Base-by-base conservation (phyloP, 1,284 basidiomycete genomes). In the Ceratobasidium sp. region DNA sequence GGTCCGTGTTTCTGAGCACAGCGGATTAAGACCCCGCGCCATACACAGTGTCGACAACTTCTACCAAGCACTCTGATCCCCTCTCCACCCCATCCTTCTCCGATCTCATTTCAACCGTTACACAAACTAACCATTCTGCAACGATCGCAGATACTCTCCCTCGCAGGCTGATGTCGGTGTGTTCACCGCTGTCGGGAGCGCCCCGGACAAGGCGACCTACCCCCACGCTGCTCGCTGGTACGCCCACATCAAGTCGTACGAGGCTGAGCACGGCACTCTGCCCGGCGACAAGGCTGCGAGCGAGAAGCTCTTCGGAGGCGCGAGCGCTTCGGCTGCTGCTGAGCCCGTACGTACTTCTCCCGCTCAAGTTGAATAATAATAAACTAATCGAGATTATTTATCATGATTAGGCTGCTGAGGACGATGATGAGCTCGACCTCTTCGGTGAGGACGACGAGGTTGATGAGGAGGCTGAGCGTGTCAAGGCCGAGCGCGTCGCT, bases 1-100 rank as follows among this genome's bases (percentile, higher is more conserved):
- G 95, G 94, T 97, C 95, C 95, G 95, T 96, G 95, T 97, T 97
- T 95, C 95, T 91, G 93, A 97, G 94, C 80, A 36, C 92, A 90
- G 93, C 92, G 95, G 93, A 87, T 94, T 86, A 86, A n/a, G 95
- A 97, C 94, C 94, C 90, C 95, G 92, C 93, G 91, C 89, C 85
- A 87, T 86, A 85, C 88, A 82, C 81, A 83, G 86, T 95, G 94
- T 92, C 87, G 94, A 95, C 80, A 93, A 82, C 81, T 79, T 81
- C 80, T 86, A 87, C 93, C 90, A 94, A 92, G 94, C 92, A 83
- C 82, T 91, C 96, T 97, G 96, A 97, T 47, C 8, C 59, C 27
- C 9, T 33, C 19, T 47, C 19, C 79, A 79, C 63, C 24, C 44
- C 78, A 64, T 79, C 75, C 62, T 72, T 76, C 59, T 62, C 33